A percentile compares a stretch with the other conserved stretches of the same genome.
phyloP scores from a whole-genome alignment of 1,139 yeast species.

The Suhomyces choctaworum region DNA sequence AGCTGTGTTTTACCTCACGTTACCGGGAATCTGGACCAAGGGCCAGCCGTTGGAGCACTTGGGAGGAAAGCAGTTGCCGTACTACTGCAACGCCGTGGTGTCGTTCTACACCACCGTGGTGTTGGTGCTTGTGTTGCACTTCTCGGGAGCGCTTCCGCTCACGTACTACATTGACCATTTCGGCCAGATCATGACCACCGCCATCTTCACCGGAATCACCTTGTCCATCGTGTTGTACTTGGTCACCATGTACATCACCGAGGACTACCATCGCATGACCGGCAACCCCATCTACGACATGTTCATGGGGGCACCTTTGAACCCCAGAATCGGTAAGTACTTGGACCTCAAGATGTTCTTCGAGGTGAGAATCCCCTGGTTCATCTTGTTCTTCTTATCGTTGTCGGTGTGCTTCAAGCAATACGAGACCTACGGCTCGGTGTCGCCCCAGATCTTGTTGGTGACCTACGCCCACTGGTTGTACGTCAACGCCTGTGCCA shows the following conservation, averaged over 20 bases:
- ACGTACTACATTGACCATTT: constrained; percentile 75
- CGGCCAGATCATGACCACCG: constrained; percentile 91
- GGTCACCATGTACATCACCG: constrained; percentile 63
- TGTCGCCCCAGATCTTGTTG: constrained; percentile 73
- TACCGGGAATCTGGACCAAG: constrained; percentile 94
- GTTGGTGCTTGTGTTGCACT: constrained; percentile 62
- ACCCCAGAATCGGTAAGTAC: constrained; percentile 89
- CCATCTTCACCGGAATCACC: constrained; percentile 73
- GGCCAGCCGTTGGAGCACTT: constrained; percentile 90
- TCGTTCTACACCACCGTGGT: constrained; percentile 71
- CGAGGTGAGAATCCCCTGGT: constrained; percentile 98
- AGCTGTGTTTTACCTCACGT: constrained; percentile 71
- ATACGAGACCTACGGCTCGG: constrained; percentile 75
- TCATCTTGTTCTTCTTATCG: constrained; percentile 76
- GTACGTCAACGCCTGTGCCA: constrained; percentile 95
- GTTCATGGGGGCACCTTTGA: constrained; percentile 96
- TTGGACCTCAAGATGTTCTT: constrained; percentile 92
- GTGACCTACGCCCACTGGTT: constrained; percentile 86
- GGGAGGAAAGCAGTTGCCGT: constrained; percentile 77
- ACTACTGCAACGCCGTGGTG: constrained; percentile 90
- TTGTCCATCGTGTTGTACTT: constrained; percentile 65
- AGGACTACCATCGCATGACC: constrained; percentile 84
- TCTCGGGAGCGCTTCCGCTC: constrained; percentile 69
- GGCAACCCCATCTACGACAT: constrained; percentile 89
- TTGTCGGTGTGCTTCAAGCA: constrained; percentile 77